Conservation (phyloP, 106 monocot species). For the Xerophyta viscosa region DNA sequence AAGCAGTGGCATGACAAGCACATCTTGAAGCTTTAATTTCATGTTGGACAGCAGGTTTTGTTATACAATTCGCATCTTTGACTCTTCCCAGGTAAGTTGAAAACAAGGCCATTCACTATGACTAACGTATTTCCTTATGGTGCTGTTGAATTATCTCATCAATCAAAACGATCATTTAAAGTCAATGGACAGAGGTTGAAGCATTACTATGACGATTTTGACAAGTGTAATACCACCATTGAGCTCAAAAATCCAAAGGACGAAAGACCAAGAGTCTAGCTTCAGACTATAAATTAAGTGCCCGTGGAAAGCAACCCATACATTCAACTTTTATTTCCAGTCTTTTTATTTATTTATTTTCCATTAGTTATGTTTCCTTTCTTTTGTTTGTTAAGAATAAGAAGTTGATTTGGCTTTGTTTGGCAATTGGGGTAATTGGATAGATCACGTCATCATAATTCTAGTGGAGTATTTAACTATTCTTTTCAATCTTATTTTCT, state of each 20-base stretch:
- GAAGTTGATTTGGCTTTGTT: too few species aligned
- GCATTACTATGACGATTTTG: not conserved
- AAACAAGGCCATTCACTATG: slow-evolving; percentile 1
- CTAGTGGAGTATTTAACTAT: too few species aligned
- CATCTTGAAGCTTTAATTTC: not conserved
- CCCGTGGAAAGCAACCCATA: slow-evolving; percentile 1
- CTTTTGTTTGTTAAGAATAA: too few species aligned
- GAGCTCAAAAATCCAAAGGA: not conserved
- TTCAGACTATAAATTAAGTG: not conserved
- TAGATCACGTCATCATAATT: too few species aligned
- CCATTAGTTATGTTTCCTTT: too few species aligned
- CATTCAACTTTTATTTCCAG: too few species aligned
- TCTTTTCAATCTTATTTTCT: too few species aligned
- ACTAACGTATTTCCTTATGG: not conserved
- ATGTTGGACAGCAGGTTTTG: not conserved
- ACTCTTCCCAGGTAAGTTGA: not conserved
- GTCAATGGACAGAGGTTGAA: slow-evolving; percentile 1
- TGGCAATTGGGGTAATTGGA: too few species aligned
- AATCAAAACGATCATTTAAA: not conserved
- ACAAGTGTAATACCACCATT: not conserved
- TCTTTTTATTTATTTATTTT: too few species aligned
- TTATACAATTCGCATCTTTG: not conserved
- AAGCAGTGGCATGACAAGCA: not conserved
- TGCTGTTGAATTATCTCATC: not conserved
- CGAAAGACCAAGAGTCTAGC: not conserved